A percentile compares a stretch with the other conserved stretches of the same genome.
These are phyloP conservation scores for Russula sp. DNA, from an alignment of 768 basidiomycete species.

Conservation along the genomic window DNA sequence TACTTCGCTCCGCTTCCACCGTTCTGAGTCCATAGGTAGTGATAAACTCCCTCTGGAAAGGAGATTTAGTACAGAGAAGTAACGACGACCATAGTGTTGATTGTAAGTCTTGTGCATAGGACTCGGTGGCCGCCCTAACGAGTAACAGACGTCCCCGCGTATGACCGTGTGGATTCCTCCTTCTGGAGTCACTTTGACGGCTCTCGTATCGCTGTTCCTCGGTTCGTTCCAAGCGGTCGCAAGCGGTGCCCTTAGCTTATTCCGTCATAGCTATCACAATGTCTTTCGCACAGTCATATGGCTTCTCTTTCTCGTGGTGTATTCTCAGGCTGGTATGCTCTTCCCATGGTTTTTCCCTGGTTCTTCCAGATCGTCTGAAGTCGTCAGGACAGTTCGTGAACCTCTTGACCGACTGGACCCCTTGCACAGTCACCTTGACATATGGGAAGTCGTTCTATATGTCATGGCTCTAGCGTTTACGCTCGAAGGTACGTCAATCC, in stretches of 20 bases:
- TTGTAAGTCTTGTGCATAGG: conserved; percentile 38
- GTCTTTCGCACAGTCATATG: conserved; percentile 70
- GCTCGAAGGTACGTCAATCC: conserved; percentile 57
- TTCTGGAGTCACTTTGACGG: conserved; percentile 74
- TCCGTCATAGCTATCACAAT: conserved; percentile 65
- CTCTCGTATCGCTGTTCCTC: conserved; percentile 71
- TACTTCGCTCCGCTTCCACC: not conserved
- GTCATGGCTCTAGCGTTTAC: conserved; percentile 68
- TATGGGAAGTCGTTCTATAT: conserved; percentile 78
- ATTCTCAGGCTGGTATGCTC: conserved; percentile 71
- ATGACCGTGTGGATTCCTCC: conserved; percentile 41
- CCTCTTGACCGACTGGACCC: conserved; percentile 67
- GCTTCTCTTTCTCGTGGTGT: conserved; percentile 70
- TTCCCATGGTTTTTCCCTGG: not conserved
- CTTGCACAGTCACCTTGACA: conserved; percentile 48
- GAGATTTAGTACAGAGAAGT: conserved; percentile 72
- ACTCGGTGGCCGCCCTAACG: not conserved
- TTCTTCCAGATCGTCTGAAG: not conserved
- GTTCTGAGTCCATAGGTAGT: conserved; percentile 37
- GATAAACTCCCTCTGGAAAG: conserved; percentile 74
- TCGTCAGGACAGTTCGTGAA: conserved; percentile 49
- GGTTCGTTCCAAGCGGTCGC: conserved; percentile 31
- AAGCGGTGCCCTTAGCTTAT: not conserved
- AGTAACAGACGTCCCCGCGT: conserved; percentile 58
- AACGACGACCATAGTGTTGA: conserved; percentile 71